Evolutionary conservation across 495 filamentous ascomycete species (phyloP), one percentile per base, ranked within the genome.

Genomic region (Arthonia radiata): DNA sequence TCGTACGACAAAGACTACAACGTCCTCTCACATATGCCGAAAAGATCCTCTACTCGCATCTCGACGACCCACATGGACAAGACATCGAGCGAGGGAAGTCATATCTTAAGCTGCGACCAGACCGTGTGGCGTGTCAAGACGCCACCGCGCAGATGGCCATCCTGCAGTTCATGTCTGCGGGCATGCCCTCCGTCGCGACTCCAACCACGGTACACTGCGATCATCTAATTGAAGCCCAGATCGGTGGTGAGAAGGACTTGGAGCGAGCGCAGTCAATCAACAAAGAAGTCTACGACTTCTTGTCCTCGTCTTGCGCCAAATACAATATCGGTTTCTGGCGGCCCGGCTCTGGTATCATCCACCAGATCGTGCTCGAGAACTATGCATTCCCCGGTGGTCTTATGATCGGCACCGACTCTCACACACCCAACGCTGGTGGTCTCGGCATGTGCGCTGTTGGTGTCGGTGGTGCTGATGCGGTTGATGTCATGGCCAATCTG

Each of bases 271-370:
- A 80, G 42, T 64, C 65, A 29, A 90, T 93, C 56, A 97, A 97
- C 71, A 93, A 94, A 66, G 86, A 97, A 53, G 86, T 97, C 37
- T 97, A 94, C 56, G 78, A 97, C 52, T 97, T 97, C 66, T 60
- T 97, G 47, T 69, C 82, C 29, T 70, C 71, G 27, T 71, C 89
- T 31, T 94, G 86, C 42, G 86, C 81, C 37, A 97, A 93, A 63
- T 97, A 94, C 64, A 82, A 92, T 59, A 94, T 97, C 47, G 89
- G 89, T 59, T 97, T 97, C 71, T 97, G 86, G 86, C 74, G 63
- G 49, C 89, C 86, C 35, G 86, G 86, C 33, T 94, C 86, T 42
- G 86, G 86, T 64, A 97, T 97, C 57, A 97, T 97, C 46, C 86
- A 97, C 56, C 86, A 97, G 61, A 94, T 94, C 44, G 52, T 97